These are phyloP conservation scores for Jamesozyma spencerorum DNA, from an alignment of 805 yeast genomes.

Conservation along the genomic window DNA sequence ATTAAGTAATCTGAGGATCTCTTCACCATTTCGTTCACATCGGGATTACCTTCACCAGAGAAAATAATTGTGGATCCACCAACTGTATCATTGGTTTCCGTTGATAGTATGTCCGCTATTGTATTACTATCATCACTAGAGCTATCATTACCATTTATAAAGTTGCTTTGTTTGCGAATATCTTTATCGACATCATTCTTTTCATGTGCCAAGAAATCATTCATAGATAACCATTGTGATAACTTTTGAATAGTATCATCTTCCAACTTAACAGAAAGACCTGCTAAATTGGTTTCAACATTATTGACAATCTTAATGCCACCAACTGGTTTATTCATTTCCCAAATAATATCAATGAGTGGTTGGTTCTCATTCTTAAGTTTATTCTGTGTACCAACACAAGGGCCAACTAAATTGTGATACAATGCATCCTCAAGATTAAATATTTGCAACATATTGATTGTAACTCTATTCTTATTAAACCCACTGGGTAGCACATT, in stretches of 20 bases:
- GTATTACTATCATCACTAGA: conserved; percentile 1
- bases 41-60: conserved; percentile 22
- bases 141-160: neutral
- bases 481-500: conserved; percentile 58
- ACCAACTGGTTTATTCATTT: conserved; percentile 77
- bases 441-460: conserved; percentile 58
- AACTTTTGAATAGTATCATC: conserved; percentile 56
- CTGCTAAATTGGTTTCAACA: conserved; percentile 52
- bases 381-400: conserved; percentile 7
- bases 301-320: conserved; percentile 75
- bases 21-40: conserved; percentile 54
- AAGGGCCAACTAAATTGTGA: conserved; percentile 64
- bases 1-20: conserved; percentile 69
- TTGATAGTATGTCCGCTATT: conserved; percentile 8
- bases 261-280: conserved; percentile 66
- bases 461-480: conserved; percentile 48
- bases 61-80: conserved; percentile 10
- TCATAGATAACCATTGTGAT: conserved; percentile 45
- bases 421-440: conserved; percentile 54
- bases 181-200: neutral
- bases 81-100: conserved; percentile 2
- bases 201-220: neutral
- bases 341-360: conserved; percentile 52
- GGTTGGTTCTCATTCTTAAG: conserved; percentile 12
- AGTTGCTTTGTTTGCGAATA: neutral